Evolutionary conservation across 805 yeast genomes (phyloP), one percentile per base, ranked within the genome.

Genomic region (Metschnikowia vanudenii): DNA sequence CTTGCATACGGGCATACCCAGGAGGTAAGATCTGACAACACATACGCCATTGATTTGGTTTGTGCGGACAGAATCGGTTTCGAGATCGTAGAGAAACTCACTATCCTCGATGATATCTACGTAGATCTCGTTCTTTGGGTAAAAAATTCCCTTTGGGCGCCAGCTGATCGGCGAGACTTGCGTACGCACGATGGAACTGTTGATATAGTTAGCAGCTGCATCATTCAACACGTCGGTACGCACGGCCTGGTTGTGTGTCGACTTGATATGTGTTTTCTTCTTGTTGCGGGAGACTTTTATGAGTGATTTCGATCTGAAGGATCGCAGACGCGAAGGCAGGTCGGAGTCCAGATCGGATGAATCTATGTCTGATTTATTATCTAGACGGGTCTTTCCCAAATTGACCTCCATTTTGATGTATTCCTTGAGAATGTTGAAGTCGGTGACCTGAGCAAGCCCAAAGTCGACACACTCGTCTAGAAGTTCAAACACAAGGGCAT

Each of bases 381-480:
- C 12, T 39, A 47, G 14, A 14, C 35, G 24, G 38, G 50, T 14
- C 17, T 4, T 41, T 20, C 24, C 42, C 32, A 8, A 22, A 50
- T 65, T 65, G 20, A 65, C 62, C 40, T 79, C 79, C 41, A 83
- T 73, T 48, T 86, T 83, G 52, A 85, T 83, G 59, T 85, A 90
- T 60, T 89, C 96, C 57, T 81, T 81, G 45, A 90, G 72, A 11
- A 90, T 78, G 52, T 84, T 85, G 42, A 81, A 78, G 58, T 90
- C 96, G 0, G 96, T 86, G 43, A 85, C 72, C 65, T 90, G 97
- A 1, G 89, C 82, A n/a, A 85, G 67, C 8, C 97, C 97, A 64
- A 79, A 85, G 63, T 90, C 97, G 80, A 88, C 78, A 74, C 89
- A 85, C 60, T 89, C 97, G 60, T 89, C 97, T 37, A 89, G 65